Conservation (phyloP, 768 basidiomycete genomes). For the Psilocybe subaeruginosa region DNA sequence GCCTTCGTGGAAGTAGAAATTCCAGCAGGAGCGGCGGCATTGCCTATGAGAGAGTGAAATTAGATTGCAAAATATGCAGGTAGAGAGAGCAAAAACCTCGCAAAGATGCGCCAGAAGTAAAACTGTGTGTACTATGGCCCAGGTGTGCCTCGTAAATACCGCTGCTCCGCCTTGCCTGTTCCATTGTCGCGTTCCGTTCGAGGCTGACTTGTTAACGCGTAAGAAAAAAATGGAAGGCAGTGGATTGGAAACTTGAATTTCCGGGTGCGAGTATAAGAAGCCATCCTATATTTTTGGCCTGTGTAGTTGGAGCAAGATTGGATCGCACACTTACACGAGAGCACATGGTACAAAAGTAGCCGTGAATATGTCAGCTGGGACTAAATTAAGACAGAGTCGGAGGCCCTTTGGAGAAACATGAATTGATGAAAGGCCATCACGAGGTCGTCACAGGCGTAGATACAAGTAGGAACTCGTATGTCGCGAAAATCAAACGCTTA, state of each 20-base stretch:
- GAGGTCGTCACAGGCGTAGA: conserved; percentile 15
- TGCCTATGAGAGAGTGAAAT: conserved; percentile 25
- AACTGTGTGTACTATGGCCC: conserved; percentile 31
- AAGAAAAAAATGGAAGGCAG: conserved; percentile 12
- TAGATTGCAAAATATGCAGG: not conserved
- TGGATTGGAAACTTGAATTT: not conserved
- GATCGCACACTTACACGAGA: conserved; percentile 19
- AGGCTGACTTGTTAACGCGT: conserved; percentile 8
- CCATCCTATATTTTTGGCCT: not conserved
- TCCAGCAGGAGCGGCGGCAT: conserved; percentile 36
- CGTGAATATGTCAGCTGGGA: conserved; percentile 15
- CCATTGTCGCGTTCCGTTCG: conserved; percentile 32
- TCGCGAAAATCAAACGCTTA: conserved; percentile 19
- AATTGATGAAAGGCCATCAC: conserved; percentile 18
- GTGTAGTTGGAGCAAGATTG: conserved; percentile 18
- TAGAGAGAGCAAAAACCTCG: conserved; percentile 29
- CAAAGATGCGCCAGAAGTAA: conserved; percentile 34
- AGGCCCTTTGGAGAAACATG: conserved; percentile 4
- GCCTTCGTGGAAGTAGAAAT: conserved; percentile 15
- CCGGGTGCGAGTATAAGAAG: conserved; percentile 18
- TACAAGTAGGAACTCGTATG: conserved; percentile 8
- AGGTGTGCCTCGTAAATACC: conserved; percentile 33
- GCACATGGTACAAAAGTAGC: conserved; percentile 12
- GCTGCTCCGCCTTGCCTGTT: conserved; percentile 40
- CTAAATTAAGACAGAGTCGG: conserved; percentile 8